Evolutionary conservation across 2,329 filamentous ascomycete genomes (phyloP).

Genomic region (Byssothecium circinans): DNA sequence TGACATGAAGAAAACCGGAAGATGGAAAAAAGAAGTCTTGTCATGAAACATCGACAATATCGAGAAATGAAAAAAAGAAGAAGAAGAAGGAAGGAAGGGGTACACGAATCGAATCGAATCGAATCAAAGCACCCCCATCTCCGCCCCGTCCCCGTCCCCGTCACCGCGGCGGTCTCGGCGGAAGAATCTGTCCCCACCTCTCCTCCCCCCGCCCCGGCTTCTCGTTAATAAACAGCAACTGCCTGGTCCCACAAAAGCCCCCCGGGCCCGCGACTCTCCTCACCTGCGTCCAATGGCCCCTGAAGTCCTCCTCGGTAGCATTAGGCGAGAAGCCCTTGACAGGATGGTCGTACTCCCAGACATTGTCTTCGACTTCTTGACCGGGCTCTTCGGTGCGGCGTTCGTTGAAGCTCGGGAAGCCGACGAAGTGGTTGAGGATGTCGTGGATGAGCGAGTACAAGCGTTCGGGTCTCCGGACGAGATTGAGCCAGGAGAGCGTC

Average conservation of each 20-base stretch:
- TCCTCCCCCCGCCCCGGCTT: slow-evolving; percentile 32
- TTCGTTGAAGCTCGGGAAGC: slow-evolving; percentile 62
- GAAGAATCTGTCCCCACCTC: slow-evolving; percentile 36
- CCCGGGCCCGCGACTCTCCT: slow-evolving; percentile 53
- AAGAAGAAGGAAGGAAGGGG: neutral
- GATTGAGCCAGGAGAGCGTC: slow-evolving; percentile 61
- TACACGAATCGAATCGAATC: too few relatives aligned
- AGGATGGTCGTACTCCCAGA: slow-evolving; percentile 52
- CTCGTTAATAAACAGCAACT: slow-evolving; percentile 54
- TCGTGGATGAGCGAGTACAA: slow-evolving; percentile 63
- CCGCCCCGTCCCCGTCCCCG: too few relatives aligned
- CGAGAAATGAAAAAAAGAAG: neutral
- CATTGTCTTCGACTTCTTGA: slow-evolving; percentile 54
- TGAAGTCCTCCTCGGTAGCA: slow-evolving; percentile 25
- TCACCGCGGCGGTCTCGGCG: slow-evolving; percentile 19
- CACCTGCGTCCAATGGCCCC: slow-evolving; percentile 40
- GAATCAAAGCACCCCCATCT: too few relatives aligned
- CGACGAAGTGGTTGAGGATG: slow-evolving; percentile 58
- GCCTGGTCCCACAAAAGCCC: slow-evolving; percentile 59
- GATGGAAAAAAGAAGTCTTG: neutral
- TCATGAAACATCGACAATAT: too few relatives aligned
- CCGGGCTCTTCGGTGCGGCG: slow-evolving; percentile 63
- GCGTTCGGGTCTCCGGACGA: slow-evolving; percentile 66
- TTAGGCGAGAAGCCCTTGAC: slow-evolving; percentile 24
- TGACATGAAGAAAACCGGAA: neutral